Evolutionary conservation across 2,329 filamentous ascomycete species (phyloP), one percentile per base, ranked within the genome.

Genomic region (Sporothrix euskadiensis): DNA sequence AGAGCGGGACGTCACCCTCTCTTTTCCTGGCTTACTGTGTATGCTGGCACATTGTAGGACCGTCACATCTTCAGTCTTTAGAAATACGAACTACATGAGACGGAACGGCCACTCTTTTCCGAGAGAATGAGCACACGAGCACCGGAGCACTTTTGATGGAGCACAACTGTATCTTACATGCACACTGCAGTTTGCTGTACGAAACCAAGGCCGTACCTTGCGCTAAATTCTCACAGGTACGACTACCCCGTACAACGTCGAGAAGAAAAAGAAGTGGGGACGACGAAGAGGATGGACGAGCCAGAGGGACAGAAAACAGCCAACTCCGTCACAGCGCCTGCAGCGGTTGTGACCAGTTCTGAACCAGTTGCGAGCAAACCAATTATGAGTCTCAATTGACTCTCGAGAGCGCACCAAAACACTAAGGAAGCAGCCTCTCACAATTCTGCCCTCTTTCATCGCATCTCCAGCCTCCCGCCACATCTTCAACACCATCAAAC

Each of bases 191-290:
- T 56, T 56, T 26, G 35, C 4, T 10, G 44, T 26, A 54, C 32
- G 16, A 69, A 52, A n/a, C 19, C 22, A 32, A 57, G 39, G 54
- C 41, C 59, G 59, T 71, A 52, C 59, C 59, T 72, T 68, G 61
- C 61, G 44, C 71, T 72, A 72, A 72, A 72, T 47, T 68, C 61
- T 68, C 49, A 72, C 71, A 68, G 71, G 61, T 22, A 68, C 49
- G 35, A 44, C 26, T 26, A 26, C 26, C 26, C 26, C 26, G 26
- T 22, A 68, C 49, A 22, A 44, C 47, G 19, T 54, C n/a, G 14
- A 14, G 7, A 22, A 14, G 39, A 39, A 47, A 61, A n/a, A 26
- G 56, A 9, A 39, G 65, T 52, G 41, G 61, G n/a, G 39, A 66
- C 39, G 10, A 16, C 10, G 19, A 65, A 44, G 39, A 22, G 35